Evolutionary conservation across 2,329 filamentous ascomycete genomes (phyloP).

Genomic region (Clonostachys solani): DNA sequence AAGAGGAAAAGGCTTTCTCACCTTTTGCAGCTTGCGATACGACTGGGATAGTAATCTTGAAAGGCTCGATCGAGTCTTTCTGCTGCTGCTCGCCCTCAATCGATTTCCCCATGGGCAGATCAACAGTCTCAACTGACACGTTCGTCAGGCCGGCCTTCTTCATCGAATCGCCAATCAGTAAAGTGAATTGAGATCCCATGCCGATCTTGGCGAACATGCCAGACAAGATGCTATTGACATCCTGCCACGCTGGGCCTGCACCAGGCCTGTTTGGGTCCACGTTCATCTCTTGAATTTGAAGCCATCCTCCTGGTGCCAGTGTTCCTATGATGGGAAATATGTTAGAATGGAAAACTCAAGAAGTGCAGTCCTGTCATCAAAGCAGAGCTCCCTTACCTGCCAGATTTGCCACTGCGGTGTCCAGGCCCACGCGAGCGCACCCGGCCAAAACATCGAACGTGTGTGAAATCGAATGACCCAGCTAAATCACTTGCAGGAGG

Average conservation of each 20-base stretch:
- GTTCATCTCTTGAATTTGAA: conserved; percentile 5
- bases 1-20: not conserved
- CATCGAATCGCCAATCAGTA: not conserved
- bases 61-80: not conserved
- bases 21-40: not conserved
- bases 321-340: not conserved
- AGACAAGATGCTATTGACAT: conserved; percentile 1
- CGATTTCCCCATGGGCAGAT: conserved; percentile 1
- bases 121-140: not conserved
- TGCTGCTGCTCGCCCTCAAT: not conserved
- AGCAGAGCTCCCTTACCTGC: not conserved
- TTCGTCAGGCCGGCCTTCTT: conserved; percentile 4
- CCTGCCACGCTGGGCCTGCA: not conserved
- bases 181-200: conserved; percentile 1
- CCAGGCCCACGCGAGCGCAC: conserved; percentile 1
- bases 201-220: conserved; percentile 3
- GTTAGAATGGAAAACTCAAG: not conserved
- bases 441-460: conserved; percentile 5
- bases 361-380: no score
- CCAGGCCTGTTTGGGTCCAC: not conserved
- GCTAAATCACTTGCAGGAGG: conserved; percentile 1
- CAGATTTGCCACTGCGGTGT: conserved; percentile 3
- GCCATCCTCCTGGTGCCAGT: conserved; percentile 6
- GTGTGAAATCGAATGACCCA: conserved; percentile 4
- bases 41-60: not conserved